Evolutionary conservation across 148 eudicot species (phyloP), one percentile per base, ranked within the genome.

Genomic region (Cornus kousa): DNA sequence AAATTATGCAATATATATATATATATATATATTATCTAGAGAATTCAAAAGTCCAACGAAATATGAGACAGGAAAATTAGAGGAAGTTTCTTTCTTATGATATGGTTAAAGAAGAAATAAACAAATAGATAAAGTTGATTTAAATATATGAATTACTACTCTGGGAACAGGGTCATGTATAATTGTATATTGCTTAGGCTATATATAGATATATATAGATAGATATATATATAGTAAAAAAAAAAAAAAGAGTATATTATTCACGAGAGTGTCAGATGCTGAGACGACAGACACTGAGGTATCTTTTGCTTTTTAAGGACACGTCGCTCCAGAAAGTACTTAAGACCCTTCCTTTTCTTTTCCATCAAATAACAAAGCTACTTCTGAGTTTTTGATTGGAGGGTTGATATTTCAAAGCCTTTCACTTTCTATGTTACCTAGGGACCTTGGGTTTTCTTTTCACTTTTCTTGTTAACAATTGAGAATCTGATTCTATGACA

Each of bases 211-310:
- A n/a, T n/a, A n/a, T n/a, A n/a, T n/a, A n/a, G n/a, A n/a, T n/a
- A n/a, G n/a, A n/a, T 43, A 43, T 43, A 43, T 43, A 43, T 43
- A 43, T 43, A 43, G 7, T 43, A 43, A 43, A 2, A 2, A 57
- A 2, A 5, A 7, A 33, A 3, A 1, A 3, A 12, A 57, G 48
- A 28, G 28, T 28, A 28, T 28, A 28, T 28, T 35, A 66, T 46
- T 79, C 71, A 79, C 77, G 77, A 48, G 76, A 19, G 64, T 64
- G 76, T 71, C 81, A 78, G 71, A 77, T 6, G 77, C 17, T 33
- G 53, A 62, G 17, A 6, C 7, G 48, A 35, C 37, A 9, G 12
- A 39, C 24, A n/a, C 32, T 16, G 35, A 74, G 75, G 80, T 19
- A 71, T 78, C 75, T 78, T 39, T 23, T 62, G 9, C 28, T 62